Evolutionary conservation across 371 early-diverging fungal genomes (phyloP).

Genomic region (Rhizoclosmatium hyalinum): DNA sequence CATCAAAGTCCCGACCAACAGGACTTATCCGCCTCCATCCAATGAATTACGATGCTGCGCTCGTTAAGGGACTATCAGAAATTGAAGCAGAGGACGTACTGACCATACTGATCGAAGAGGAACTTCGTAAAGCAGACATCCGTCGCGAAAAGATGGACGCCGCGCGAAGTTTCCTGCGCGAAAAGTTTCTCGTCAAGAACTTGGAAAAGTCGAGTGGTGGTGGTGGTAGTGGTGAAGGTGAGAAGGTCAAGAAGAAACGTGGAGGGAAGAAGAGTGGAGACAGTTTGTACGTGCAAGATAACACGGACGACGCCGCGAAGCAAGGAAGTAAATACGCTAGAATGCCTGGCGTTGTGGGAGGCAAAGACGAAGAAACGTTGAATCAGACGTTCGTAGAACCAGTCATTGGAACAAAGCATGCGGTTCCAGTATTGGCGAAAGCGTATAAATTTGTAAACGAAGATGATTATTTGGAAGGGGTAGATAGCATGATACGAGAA

Average conservation of each 20-base stretch:
- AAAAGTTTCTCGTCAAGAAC: background rate
- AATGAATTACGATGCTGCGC: background rate
- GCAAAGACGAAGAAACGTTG: background rate
- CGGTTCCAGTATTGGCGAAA: background rate
- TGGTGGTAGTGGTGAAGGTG: background rate
- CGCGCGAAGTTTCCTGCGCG: background rate
- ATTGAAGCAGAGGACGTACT: conserved; percentile 2
- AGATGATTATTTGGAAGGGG: background rate
- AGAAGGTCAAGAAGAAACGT: background rate
- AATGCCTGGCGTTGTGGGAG: background rate
- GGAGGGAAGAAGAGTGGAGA: background rate
- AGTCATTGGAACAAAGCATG: background rate
- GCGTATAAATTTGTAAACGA: background rate
- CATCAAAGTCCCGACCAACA: background rate
- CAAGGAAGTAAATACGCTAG: background rate
- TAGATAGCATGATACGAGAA: background rate
- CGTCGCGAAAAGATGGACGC: background rate
- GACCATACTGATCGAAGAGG: background rate
- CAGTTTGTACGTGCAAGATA: background rate
- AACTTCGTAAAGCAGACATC: background rate
- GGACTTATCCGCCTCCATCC: background rate
- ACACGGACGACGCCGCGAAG: too few species aligned
- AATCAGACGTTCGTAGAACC: background rate
- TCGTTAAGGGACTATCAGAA: background rate
- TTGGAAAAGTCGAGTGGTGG: background rate